Conservation (phyloP, 805 yeast genomes). For the Ogataea nakhonphanomensis region DNA sequence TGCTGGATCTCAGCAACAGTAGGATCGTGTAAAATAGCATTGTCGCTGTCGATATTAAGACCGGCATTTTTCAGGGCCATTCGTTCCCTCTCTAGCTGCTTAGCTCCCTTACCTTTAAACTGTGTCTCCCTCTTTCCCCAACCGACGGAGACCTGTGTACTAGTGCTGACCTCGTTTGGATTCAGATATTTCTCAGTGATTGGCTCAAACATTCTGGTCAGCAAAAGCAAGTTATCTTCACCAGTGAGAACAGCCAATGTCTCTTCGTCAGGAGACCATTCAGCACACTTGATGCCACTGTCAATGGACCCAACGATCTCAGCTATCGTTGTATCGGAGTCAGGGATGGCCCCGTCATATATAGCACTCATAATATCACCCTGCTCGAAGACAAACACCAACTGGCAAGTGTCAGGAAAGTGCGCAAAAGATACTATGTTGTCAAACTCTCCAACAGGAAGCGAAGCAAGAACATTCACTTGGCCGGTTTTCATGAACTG, state of each 20-base stretch:
- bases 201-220: slow-evolving; percentile 78
- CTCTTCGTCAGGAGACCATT: slow-evolving; percentile 93
- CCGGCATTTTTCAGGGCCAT: slow-evolving; percentile 62
- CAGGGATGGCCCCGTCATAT: slow-evolving; percentile 46
- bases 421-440: slow-evolving; percentile 56
- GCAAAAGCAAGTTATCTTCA: slow-evolving; percentile 56
- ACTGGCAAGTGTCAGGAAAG: slow-evolving; percentile 64
- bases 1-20: slow-evolving; percentile 73
- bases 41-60: slow-evolving; percentile 56
- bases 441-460: slow-evolving; percentile 45
- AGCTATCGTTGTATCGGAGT: slow-evolving; percentile 52
- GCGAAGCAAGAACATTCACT: slow-evolving; percentile 55
- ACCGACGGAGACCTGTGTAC: slow-evolving; percentile 91
- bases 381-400: slow-evolving; percentile 61
- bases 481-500: slow-evolving; percentile 66
- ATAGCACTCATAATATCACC: slow-evolving; percentile 77
- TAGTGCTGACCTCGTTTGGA: slow-evolving; percentile 59
- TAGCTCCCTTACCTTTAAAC: slow-evolving; percentile 90
- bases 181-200: slow-evolving; percentile 60
- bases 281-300: slow-evolving; percentile 64
- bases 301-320: slow-evolving; percentile 86
- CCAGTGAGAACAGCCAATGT: slow-evolving; percentile 65
- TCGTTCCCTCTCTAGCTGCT: slow-evolving; percentile 66
- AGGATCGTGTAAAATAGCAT: slow-evolving; percentile 69
- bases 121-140: slow-evolving; percentile 99